Base-by-base conservation (phyloP, 164 flowering plant species). In the Nelumbo lutea region DNA sequence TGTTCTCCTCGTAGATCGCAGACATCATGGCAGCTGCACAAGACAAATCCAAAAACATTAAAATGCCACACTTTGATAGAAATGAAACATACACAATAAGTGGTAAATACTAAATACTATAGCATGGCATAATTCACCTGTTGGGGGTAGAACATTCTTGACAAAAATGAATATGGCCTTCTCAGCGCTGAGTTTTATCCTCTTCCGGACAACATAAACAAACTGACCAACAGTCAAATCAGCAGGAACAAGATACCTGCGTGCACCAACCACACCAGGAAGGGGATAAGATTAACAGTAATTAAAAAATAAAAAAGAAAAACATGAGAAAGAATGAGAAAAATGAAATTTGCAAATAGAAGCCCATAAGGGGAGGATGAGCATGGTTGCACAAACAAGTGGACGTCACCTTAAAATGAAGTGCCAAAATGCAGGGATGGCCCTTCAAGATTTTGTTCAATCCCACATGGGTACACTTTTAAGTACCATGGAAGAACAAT, bases 241-340 rank as follows among this genome's bases (percentile, higher is more conserved):
- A 63, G 97, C 93, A 74, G 97, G 97, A 64, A 91, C 97, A 59
- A 91, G 86, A 70, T 91, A 90, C 63, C 97, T 90, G 83, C 78
- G 81, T 48, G 74, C 68, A 77, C 27, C 27, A 55, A 42, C 48
- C 65, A 52, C 3, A 1, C 42, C 8, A 57, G 14, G 5, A 13
- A 11, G 11, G 1, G 53, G 53, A 13, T 8, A 50, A 50, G 9
- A 13, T 8, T 6, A 50, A 50, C 11, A 50, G 9, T 27, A 27
- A 27, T 3, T 50, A 9, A 50, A 38, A 65, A 42, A 10, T 9
- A 13, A 50, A 4, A 5, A 27, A 51, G 38, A 2, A 1, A 45
- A 7, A 52, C 11, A 48, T 11, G 2, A 56, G 13, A 60, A 45
- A 59, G 11, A n/a, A 11, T 13, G 27, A 45, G 3, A 42, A 27